Percentiles rank a stretch among this genome's conserved stretches.
Evolutionary conservation across 2,329 filamentous ascomycete species (phyloP).

Genomic region (Tolypocladium album): DNA sequence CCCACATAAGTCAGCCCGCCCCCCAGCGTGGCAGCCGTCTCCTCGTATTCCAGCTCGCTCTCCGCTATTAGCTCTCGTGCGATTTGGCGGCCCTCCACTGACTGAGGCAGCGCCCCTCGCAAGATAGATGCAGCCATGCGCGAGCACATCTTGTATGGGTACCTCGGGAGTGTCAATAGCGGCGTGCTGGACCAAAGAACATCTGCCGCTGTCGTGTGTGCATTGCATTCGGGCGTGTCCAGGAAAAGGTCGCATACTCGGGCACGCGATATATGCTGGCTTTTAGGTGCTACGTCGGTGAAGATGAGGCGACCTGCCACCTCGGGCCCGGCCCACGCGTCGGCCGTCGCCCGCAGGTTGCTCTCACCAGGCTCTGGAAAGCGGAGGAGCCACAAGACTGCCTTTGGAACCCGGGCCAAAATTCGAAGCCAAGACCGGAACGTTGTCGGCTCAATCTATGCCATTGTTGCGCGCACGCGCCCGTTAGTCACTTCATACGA

Average conservation of each 20-base stretch:
- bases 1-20: constrained; percentile 48
- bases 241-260: constrained; percentile 90
- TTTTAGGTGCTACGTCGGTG: constrained; percentile 93
- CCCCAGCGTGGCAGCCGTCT: constrained; percentile 59
- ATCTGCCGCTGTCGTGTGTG: constrained; percentile 93
- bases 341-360: constrained; percentile 72
- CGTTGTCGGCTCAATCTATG: constrained; percentile 87
- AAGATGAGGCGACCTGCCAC: constrained; percentile 85
- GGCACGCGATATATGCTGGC: constrained; percentile 84
- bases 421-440: constrained; percentile 95
- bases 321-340: constrained; percentile 71
- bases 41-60: constrained; percentile 77
- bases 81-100: constrained; percentile 52
- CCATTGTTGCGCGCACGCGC: background rate
- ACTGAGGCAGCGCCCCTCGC: constrained; percentile 73
- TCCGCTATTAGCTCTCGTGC: constrained; percentile 66
- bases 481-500: background rate
- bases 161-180: constrained; percentile 78
- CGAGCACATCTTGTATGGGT: constrained; percentile 98
- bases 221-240: constrained; percentile 96
- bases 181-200: constrained; percentile 95
- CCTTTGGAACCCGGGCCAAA: constrained; percentile 71
- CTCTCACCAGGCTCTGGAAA: constrained; percentile 90
- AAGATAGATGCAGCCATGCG: constrained; percentile 96
- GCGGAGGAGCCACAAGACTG: constrained; percentile 88